Evolutionary conservation across 768 basidiomycete species (phyloP), one percentile per base, ranked within the genome.

Genomic region (Amanita fuliginea): DNA sequence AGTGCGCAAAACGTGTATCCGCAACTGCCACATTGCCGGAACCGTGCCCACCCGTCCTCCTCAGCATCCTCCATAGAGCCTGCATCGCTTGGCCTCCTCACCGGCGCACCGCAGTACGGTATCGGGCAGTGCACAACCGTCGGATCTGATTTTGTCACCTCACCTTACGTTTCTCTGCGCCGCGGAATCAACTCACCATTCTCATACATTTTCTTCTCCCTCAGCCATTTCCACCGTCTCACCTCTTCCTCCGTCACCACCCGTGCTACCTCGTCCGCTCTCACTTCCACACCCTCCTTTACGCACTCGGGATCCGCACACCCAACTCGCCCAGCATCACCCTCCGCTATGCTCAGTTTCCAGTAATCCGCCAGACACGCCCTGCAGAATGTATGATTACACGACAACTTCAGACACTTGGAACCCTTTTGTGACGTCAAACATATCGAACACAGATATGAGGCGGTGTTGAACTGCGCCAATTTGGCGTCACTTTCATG

Each of bases 381-480:
- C n/a, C 78, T 76, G 61, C 92, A 95, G 62, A 92, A 94, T 10
- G 92, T 75, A 62, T 94, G 92, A 1, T 65, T 64, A 59, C 91
- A 94, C 2, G 68, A 60, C 43, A 94, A 68, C 53, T 77, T 72
- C 13, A 92, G 57, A 60, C 90, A 92, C 55, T 78, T 76, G 11
- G 76, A 72, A 39, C 92, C 92, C 60, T 89, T 92, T 51, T 79
- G 65, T 11, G 76, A 74, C 32, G 75, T 73, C 3, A 94, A 65
- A 62, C 92, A 95, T 44, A 95, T 79, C 21, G 81, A 70, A 59
- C 92, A 95, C 22, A 70, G 63, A 62, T 86, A 86, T 0, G 83
- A 78, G 13, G 70, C 74, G 47, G 72, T 67, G 7, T 79, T 74
- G 57, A 94, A 95, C 49, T 70, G 65, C 10, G 67, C 64, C 21